Evolutionary conservation across 1,284 basidiomycete genomes (phyloP), one percentile per base, ranked within the genome.

Genomic region (Amylostereum areolatum): DNA sequence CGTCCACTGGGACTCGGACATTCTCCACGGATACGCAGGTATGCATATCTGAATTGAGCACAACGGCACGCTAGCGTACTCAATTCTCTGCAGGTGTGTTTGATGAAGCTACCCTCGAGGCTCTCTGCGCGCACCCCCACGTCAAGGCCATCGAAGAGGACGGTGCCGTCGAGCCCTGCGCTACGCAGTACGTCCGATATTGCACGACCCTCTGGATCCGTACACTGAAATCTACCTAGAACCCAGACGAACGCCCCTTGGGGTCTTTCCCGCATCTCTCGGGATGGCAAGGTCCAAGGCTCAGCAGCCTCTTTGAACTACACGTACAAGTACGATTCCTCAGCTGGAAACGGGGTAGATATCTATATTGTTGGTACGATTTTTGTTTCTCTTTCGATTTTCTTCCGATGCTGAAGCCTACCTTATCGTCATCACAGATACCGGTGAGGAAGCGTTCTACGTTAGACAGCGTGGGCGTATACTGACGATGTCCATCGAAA

Each of bases 21-120:
- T 66, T 45, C 57, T 79, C 55, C 75, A 79, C 55, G 83, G 81
- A 27, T 80, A 82, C 70, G 78, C 85, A 56, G 85, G 85, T 62
- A 67, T 63, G 56, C 44, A 11, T 5, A 10, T 25, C n/a, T 32
- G 9, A 48, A 27, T 37, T 6, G 9, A 18, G 18, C 18, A 18
- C 18, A 18, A 18, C 18, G 18, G 18, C 18, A 18, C 18, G 18
- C 31, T 11, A 44, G 28, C 48, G 45, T 45, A 24, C 7, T 28
- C 39, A n/a, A 36, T 18, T 39, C 18, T 5, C 27, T 45, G 33
- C 43, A 70, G 65, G 62, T 37, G 45, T 57, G 47, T 83, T 89
- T 68, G 69, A 75, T 52, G 62, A 71, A 11, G 70, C 69, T 54
- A 74, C 79, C 9, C 65, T 89, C 52, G 71, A 80, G 43, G 67